phyloP scores from a whole-genome alignment of 2,329 filamentous ascomycete genomes.

The Fonsecaea nubica region DNA sequence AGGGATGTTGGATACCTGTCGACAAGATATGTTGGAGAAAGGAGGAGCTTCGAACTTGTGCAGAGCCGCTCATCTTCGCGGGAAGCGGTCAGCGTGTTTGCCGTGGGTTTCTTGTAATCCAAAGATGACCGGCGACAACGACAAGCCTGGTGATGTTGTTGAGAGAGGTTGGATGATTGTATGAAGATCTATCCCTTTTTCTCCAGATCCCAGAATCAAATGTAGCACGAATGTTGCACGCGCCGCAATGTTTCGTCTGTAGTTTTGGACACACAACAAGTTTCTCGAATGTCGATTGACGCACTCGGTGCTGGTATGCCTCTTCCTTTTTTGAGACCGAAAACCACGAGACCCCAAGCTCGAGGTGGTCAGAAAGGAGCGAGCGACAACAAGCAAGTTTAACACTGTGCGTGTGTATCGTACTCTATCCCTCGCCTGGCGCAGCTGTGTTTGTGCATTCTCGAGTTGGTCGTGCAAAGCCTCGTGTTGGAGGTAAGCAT shows the following conservation, averaged over 20 bases:
- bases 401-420: not conserved
- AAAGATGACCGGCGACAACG: not conserved
- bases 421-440: not conserved
- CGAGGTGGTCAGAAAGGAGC: not conserved
- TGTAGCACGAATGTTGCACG: not conserved
- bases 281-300: not conserved
- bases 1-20: constrained; percentile 21
- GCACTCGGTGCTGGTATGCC: not conserved
- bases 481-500: not conserved
- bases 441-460: not conserved
- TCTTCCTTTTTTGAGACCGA: not conserved
- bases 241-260: too few relatives aligned
- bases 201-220: not conserved
- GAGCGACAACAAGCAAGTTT: not conserved
- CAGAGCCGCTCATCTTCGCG: constrained; percentile 13
- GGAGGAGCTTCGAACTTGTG: constrained; percentile 10
- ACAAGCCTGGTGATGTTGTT: not conserved
- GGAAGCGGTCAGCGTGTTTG: not conserved
- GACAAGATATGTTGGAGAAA: constrained; percentile 21
- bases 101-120: not conserved
- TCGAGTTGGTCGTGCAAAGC: too few relatives aligned
- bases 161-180: not conserved
- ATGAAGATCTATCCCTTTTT: not conserved
- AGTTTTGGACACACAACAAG: not conserved
- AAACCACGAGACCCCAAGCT: not conserved